phyloP scores from a whole-genome alignment of 352 stramenopile genomes.

The Hyphochytrium catenoides region DNA sequence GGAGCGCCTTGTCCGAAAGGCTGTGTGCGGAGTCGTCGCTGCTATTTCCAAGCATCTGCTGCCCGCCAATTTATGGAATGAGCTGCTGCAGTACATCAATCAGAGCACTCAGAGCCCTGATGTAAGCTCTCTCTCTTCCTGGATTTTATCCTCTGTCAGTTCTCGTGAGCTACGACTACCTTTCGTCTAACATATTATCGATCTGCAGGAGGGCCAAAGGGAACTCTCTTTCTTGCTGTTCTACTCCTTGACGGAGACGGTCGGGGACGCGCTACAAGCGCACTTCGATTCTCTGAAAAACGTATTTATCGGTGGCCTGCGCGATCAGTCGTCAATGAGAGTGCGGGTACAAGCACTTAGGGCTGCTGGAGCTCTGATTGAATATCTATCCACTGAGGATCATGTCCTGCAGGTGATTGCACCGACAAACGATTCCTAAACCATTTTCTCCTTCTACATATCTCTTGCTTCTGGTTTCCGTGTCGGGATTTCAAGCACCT shows the following conservation, averaged over 20 bases:
- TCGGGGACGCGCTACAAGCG: conserved; percentile 54
- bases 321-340: conserved; percentile 49
- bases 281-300: conserved; percentile 53
- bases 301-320: conserved; percentile 32
- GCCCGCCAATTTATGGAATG: conserved; percentile 50
- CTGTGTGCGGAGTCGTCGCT: conserved; percentile 50
- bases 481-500: no score
- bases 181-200: no score
- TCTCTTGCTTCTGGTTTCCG: no score
- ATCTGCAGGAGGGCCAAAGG: conserved; percentile 34
- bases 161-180: no score
- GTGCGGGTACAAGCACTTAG: conserved; percentile 53
- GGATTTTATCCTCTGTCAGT: no score
- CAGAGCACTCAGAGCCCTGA: conserved; percentile 44
- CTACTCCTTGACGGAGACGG: conserved; percentile 71
- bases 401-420: no score
- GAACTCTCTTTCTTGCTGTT: conserved; percentile 82
- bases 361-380: conserved; percentile 37
- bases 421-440: no score
- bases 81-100: conserved; percentile 83
- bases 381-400: no score
- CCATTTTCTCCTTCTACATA: no score
- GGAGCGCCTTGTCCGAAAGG: conserved; percentile 58
- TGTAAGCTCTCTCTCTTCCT: conserved; percentile 6
- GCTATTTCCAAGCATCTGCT: conserved; percentile 47